Percentiles rank a stretch among this genome's conserved stretches.
Conservation (phyloP, 1,284 basidiomycete genomes). For the Sphagnurus paluster region DNA sequence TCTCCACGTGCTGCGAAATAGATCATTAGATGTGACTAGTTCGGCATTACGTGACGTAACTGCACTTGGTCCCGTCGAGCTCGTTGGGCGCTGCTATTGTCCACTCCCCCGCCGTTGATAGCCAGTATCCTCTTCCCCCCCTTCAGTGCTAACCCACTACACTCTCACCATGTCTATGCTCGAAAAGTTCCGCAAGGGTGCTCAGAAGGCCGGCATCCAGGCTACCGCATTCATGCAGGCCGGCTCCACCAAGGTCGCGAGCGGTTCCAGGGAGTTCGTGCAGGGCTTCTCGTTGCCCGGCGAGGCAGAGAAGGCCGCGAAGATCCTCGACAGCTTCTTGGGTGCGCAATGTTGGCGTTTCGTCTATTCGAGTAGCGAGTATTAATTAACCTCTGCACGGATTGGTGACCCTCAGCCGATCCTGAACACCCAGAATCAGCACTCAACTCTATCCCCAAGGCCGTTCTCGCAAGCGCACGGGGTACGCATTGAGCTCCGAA, state of each 20-base stretch:
- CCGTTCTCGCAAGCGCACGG: constrained; percentile 86
- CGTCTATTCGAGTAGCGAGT: not conserved
- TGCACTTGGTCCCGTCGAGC: not conserved
- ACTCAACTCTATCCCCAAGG: constrained; percentile 94
- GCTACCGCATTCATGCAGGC: constrained; percentile 73
- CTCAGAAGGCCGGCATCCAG: constrained; percentile 79
- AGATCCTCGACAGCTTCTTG: constrained; percentile 87
- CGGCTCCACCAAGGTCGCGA: constrained; percentile 65
- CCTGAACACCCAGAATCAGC: constrained; percentile 88
- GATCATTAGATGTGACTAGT: too few relatives aligned
- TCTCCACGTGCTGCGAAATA: constrained; percentile 11
- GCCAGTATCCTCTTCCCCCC: not conserved
- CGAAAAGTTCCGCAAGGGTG: constrained; percentile 79
- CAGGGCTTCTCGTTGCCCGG: constrained; percentile 85
- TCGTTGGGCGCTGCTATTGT: not conserved
- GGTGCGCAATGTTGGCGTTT: constrained; percentile 48
- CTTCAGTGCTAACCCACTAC: not conserved
- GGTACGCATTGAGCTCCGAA: constrained; percentile 46
- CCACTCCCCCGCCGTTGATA: not conserved
- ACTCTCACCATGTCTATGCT: constrained; percentile 51
- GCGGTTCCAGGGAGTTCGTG: constrained; percentile 72
- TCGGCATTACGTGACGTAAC: constrained; percentile 12
- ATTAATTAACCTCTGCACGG: not conserved
- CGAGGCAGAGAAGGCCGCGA: constrained; percentile 90
- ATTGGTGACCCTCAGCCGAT: constrained; percentile 70